These are phyloP conservation scores for Apiotrichum akiyoshidainum DNA, from an alignment of 1,284 basidiomycete species.

Conservation along the genomic window DNA sequence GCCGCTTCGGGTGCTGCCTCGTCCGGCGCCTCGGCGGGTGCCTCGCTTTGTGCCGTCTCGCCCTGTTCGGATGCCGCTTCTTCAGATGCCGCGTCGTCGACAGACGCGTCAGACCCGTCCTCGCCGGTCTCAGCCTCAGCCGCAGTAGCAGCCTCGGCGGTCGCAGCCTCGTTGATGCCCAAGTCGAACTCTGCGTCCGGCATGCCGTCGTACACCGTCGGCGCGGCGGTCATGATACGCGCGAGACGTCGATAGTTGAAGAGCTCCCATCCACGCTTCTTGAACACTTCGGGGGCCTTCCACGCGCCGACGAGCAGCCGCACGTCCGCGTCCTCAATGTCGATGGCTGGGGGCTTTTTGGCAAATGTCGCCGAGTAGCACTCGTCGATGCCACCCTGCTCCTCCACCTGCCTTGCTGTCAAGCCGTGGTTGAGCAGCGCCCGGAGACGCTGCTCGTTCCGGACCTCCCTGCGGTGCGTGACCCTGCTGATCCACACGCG, in stretches of 20 bases:
- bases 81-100: background rate
- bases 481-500: conserved; percentile 17
- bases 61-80: background rate
- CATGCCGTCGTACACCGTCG: background rate
- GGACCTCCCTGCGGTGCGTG: conserved; percentile 20
- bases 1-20: too few species aligned
- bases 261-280: conserved; percentile 21
- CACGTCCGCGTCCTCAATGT: background rate
- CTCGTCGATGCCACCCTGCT: background rate
- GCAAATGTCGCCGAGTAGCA: too few species aligned
- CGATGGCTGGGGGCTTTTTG: too few species aligned
- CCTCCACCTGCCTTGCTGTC: conserved; percentile 16
- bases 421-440: conserved; percentile 27
- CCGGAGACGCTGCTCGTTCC: conserved; percentile 27
- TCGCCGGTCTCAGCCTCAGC: too few species aligned
- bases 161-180: too few species aligned
- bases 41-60: too few species aligned
- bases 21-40: too few species aligned
- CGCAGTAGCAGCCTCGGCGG: too few species aligned
- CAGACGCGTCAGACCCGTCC: background rate
- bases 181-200: background rate
- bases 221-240: background rate
- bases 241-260: conserved; percentile 23
- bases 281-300: background rate
- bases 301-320: background rate